Base-by-base conservation (phyloP, 1,284 basidiomycete genomes). In the Neolentinus lepideus region DNA sequence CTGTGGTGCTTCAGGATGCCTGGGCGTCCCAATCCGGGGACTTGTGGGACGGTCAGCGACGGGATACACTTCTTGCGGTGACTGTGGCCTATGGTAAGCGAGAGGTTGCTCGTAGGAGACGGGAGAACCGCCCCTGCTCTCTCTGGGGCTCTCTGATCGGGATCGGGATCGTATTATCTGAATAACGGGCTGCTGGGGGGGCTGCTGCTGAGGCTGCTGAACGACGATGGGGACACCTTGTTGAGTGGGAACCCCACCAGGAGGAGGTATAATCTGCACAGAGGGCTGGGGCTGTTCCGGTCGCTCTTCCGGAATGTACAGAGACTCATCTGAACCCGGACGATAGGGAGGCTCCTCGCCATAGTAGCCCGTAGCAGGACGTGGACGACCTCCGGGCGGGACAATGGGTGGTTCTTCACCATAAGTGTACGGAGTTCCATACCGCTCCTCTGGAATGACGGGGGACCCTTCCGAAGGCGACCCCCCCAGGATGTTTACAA, bases 131-230 rank as follows among this genome's bases (percentile, higher is more conserved):
- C 16, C 8, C n/a, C 38, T 3, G 38, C 38, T 43, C 19, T 21
- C 16, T n/a, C 8, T 43, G 6, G 12, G 16, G n/a, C 8, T n/a
- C 38, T 43, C 38, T 35, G 33, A 35, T 16, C 9, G 33, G 38
- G 38, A 43, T 43, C 38, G 38, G 14, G 35, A 31, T 29, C n/a
- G 14, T 48, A 26, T 46, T 36, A 51, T 29, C 22, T 48, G 56
- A 53, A 57, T 50, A 52, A 52, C 25, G 19, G 54, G 16, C 29
- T 46, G 54, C 16, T 54, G 52, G 3, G 33, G 33, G 31, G 43
- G 26, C 26, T 27, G 26, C 19, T 35, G 43, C 8, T 26, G n/a
- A 52, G 56, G 47, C 16, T 50, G 46, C 12, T 46, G 21, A 27
- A 54, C 16, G 10, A 57, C 48, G 38, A 57, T 25, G n/a, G 56